Conservation (phyloP, 306 rosid genomes). For the Cucumis cinereus region DNA sequence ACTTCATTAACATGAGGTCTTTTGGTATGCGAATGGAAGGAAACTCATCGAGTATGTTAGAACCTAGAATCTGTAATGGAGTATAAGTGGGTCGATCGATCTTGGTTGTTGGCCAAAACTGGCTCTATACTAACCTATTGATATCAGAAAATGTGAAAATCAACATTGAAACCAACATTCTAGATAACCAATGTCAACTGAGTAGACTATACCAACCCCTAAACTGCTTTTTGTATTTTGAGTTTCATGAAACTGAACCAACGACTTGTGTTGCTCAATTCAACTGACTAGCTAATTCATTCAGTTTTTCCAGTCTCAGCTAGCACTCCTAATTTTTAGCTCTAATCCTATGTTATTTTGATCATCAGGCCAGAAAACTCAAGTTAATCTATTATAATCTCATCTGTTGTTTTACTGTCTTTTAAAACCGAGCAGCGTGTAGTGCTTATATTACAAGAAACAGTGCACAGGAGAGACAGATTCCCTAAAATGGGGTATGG, state of each 20-base stretch:
- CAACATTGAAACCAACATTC: background rate
- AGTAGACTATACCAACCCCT: background rate
- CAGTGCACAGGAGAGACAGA: background rate
- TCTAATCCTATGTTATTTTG: background rate
- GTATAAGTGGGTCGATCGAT: background rate
- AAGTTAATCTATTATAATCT: background rate
- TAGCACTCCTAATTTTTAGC: background rate
- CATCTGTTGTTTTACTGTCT: background rate
- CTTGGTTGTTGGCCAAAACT: background rate
- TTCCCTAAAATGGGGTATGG: background rate
- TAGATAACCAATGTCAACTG: background rate
- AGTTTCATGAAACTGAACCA: background rate
- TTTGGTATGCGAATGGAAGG: background rate
- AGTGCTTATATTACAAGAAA: background rate
- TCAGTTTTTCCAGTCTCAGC: background rate
- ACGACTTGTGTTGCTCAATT: too few species aligned
- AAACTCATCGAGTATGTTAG: background rate
- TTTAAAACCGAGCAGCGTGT: background rate
- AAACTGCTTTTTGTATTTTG: too few species aligned
- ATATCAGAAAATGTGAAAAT: background rate
- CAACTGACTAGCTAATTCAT: background rate
- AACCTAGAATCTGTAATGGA: background rate
- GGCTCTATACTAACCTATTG: background rate
- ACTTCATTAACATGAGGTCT: background rate
- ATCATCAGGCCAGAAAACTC: background rate